Conservation (phyloP, 208 protist genomes). For the Leishmania major region DNA sequence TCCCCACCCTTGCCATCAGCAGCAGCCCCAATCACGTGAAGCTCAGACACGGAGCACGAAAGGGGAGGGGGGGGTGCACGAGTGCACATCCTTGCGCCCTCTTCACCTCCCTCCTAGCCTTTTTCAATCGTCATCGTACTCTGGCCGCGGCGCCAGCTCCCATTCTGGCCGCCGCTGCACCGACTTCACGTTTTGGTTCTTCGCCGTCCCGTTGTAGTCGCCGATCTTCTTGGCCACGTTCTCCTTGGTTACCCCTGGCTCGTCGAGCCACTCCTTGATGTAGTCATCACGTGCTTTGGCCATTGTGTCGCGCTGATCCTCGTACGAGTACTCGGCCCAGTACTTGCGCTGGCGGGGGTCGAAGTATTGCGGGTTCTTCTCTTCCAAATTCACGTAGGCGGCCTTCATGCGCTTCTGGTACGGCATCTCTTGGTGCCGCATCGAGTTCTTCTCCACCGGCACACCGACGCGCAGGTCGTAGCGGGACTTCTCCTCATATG, state of each 20-base stretch:
- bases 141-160: slow-evolving; percentile 76
- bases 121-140: slow-evolving; percentile 40
- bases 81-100: neutral
- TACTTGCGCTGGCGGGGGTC: slow-evolving; percentile 73
- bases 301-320: slow-evolving; percentile 87
- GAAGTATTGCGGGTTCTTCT: slow-evolving; percentile 76
- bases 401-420: slow-evolving; percentile 88
- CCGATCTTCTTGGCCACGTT: slow-evolving; percentile 89
- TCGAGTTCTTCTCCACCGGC: slow-evolving; percentile 85
- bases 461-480: slow-evolving; percentile 80
- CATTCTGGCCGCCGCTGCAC: slow-evolving; percentile 85
- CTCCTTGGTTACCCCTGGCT: slow-evolving; percentile 83
- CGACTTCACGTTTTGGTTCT: slow-evolving; percentile 74
- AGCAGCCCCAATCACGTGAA: neutral
- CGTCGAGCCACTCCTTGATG: slow-evolving; percentile 87
- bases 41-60: neutral
- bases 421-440: slow-evolving; percentile 88
- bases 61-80: neutral
- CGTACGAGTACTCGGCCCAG: slow-evolving; percentile 84
- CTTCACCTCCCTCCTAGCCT: neutral
- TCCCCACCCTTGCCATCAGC: neutral
- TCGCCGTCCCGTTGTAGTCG: slow-evolving; percentile 90
- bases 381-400: slow-evolving; percentile 79
- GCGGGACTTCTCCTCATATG: slow-evolving; percentile 86
- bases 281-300: slow-evolving; percentile 83